Evolutionary conservation across 139 green algal genomes (phyloP), one percentile per base, ranked within the genome.

Genomic region (Coelastrella sp.): DNA sequence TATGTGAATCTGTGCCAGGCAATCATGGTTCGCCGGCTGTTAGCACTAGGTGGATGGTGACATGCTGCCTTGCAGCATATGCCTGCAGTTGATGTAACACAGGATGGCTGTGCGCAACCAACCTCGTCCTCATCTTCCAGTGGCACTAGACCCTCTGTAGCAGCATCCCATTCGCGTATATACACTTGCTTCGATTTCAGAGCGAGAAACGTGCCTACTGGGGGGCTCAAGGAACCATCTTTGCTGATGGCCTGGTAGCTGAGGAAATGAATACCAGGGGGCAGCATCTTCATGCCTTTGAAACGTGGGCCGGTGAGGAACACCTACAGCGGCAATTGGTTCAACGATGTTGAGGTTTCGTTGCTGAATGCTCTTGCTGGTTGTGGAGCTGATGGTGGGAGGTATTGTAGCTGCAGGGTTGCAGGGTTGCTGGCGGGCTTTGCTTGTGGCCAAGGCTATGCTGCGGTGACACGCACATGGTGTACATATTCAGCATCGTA

Each of bases 211-310:
- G 57, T 79, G 63, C 62, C 60, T 2, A 88, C 45, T 2, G 83
- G 74, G 17, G 27, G 41, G 41, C 37, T 32, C 30, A 23, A 19
- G 34, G 91, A 19, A 0, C 88, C 89, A 51, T 92, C 85, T 40
- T 77, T 90, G 19, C 78, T 84, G 5, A 78, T 67, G 15, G 92
- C 89, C 43, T 88, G 90, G 89, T 94, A 96, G 23, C 89, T 93
- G 0, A 98, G 60, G n/a, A 98, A 92, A 78, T 98, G 96, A 0
- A 88, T 32, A 1, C 96, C 96, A 2, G 95, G 95, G 0, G 96
- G 95, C 9, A 98, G 19, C 95, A 98, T 98, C 85, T 98, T 98
- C 6, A 98, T 79, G 38, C 96, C 96, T 30, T 89, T 91, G 86
- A 98, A 98, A 13, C 90, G 90, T 8, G 92, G 91, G 0, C 96